Conservation (phyloP, 148 eudicot genomes). For the Fagopyrum homotropicum region DNA sequence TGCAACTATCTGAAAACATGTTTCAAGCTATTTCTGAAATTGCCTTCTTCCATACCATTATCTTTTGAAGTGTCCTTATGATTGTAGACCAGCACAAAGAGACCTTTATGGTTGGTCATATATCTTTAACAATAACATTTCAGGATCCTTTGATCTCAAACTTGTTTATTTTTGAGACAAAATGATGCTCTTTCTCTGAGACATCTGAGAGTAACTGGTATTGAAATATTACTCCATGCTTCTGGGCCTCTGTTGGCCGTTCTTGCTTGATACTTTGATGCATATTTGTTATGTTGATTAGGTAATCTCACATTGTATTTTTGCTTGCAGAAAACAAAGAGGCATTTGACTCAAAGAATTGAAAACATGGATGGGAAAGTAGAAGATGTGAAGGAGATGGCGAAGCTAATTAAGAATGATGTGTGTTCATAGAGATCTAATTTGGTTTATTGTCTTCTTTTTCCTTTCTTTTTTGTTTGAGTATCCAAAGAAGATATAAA, state of each 20-base stretch:
- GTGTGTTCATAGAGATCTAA: slow-evolving; percentile 23
- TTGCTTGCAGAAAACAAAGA: slow-evolving; percentile 60
- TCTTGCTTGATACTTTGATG: too few species aligned
- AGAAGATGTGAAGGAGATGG: slow-evolving; percentile 65
- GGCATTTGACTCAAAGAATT: slow-evolving; percentile 75
- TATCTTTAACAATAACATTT: neutral
- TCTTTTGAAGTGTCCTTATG: neutral
- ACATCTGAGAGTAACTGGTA: neutral
- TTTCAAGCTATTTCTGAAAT: neutral
- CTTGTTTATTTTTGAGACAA: neutral
- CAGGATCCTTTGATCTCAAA: neutral
- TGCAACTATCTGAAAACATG: neutral
- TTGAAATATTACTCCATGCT: neutral
- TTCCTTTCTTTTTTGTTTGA: neutral
- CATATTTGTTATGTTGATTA: neutral
- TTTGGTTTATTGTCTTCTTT: neutral
- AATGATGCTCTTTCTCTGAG: neutral
- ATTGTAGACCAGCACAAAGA: neutral
- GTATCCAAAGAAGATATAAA: neutral
- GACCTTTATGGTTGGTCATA: neutral
- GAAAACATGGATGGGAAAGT: slow-evolving; percentile 76
- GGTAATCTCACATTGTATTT: neutral
- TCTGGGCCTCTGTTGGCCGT: neutral
- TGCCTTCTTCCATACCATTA: neutral
- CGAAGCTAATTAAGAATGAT: slow-evolving; percentile 54